A percentile compares a stretch with the other conserved stretches of the same genome.
Conservation (phyloP, 495 filamentous ascomycete species). For the Cercophora samala region DNA sequence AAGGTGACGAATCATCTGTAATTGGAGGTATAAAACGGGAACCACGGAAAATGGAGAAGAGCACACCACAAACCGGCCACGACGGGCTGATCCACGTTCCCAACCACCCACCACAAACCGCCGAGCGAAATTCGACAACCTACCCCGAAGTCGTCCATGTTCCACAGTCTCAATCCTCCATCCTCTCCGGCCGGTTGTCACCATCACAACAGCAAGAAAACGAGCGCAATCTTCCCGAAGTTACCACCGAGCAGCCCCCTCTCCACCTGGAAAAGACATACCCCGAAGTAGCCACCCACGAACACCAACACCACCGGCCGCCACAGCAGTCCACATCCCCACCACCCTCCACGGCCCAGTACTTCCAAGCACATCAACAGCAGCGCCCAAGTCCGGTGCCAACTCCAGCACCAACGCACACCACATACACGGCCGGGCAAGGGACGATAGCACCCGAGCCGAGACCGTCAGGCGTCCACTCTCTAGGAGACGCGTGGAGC, state of each 20-base stretch:
- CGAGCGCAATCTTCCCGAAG: conserved; percentile 1
- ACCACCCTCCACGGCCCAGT: not conserved
- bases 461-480: conserved; percentile 14
- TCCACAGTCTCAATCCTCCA: not conserved
- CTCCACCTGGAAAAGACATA: conserved; percentile 19
- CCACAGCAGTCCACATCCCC: conserved; percentile 1
- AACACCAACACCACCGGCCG: not conserved
- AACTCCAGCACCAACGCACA: not conserved
- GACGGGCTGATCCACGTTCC: conserved; percentile 23
- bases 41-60: not conserved
- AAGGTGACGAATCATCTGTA: no score
- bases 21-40: no score
- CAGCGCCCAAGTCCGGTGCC: not conserved
- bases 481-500: conserved; percentile 16
- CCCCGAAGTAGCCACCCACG: conserved; percentile 15
- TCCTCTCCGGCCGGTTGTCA: not conserved
- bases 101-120: not conserved
- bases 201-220: not conserved
- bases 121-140: conserved; percentile 7
- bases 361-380: not conserved
- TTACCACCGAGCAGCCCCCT: conserved; percentile 2
- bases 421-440: not conserved
- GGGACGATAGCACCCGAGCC: not conserved
- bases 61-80: conserved; percentile 15
- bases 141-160: conserved; percentile 20